Evolutionary conservation across 257 asterid genomes (phyloP).

Genomic region (Fraxinus cuspidata): DNA sequence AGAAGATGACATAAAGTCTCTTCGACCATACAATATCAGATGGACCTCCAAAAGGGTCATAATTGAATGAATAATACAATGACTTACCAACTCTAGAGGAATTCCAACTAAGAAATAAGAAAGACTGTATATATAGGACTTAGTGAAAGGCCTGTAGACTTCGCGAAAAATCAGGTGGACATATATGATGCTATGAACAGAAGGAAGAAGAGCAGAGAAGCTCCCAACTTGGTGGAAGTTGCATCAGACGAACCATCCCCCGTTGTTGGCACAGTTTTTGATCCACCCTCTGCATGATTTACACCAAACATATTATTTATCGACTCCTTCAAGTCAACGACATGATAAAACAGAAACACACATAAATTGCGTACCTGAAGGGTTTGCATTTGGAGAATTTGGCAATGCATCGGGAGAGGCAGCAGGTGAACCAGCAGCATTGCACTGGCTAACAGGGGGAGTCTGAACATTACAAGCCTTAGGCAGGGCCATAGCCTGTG

Average conservation of each 20-base stretch:
- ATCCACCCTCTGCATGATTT: constrained; percentile 35
- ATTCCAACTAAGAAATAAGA: constrained; percentile 6
- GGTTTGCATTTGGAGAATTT: constrained; percentile 20
- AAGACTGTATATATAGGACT: constrained; percentile 4
- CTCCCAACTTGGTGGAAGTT: constrained; percentile 34
- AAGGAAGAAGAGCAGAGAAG: constrained; percentile 23
- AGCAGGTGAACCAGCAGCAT: constrained; percentile 35
- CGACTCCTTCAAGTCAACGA: not conserved
- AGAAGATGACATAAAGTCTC: constrained; percentile 25
- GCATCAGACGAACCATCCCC: constrained; percentile 46
- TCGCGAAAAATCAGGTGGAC: not conserved
- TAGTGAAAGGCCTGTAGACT: not conserved
- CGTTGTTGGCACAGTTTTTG: constrained; percentile 33
- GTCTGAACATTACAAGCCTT: constrained; percentile 36
- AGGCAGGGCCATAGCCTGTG: constrained; percentile 79
- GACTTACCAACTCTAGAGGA: not conserved
- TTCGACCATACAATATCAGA: constrained; percentile 43
- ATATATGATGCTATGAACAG: constrained; percentile 40
- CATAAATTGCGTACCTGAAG: constrained; percentile 26
- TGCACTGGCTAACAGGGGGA: constrained; percentile 36
- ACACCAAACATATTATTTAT: not conserved
- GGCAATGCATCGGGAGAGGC: constrained; percentile 30
- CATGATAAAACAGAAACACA: not conserved
- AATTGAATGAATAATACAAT: constrained; percentile 36
- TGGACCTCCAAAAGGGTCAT: constrained; percentile 36